Evolutionary conservation across 495 filamentous ascomycete species (phyloP).

Genomic region (Penicillium lagena): DNA sequence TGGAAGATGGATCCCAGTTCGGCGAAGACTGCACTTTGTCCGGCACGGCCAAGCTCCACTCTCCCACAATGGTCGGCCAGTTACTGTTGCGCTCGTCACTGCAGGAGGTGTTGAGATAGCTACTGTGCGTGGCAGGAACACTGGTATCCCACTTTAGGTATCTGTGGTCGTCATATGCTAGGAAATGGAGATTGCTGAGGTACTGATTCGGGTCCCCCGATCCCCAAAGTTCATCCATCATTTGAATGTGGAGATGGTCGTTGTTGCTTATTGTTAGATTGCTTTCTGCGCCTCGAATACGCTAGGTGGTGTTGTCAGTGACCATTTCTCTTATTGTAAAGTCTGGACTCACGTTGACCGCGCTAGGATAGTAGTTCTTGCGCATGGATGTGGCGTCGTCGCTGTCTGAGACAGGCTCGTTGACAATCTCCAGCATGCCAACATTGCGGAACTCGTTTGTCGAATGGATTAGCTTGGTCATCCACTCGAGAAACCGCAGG

Average conservation of each 20-base stretch:
- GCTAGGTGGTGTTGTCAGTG: slow-evolving; percentile 5
- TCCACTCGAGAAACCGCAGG: slow-evolving; percentile 52
- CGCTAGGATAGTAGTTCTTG: slow-evolving; percentile 40
- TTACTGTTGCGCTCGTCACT: slow-evolving; percentile 39
- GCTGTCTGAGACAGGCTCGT: slow-evolving; percentile 47
- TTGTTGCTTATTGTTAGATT: slow-evolving; percentile 24
- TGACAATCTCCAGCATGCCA: slow-evolving; percentile 54
- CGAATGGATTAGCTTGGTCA: slow-evolving; percentile 48
- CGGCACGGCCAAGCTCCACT: slow-evolving; percentile 48
- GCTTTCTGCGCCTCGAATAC: slow-evolving; percentile 42
- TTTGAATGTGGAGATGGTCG: slow-evolving; percentile 47
- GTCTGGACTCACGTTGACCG: slow-evolving; percentile 22
- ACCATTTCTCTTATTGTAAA: neutral
- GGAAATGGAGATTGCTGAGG: slow-evolving; percentile 31
- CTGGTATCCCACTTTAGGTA: slow-evolving; percentile 48
- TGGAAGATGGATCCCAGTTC: slow-evolving; percentile 38
- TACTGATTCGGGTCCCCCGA: slow-evolving; percentile 41
- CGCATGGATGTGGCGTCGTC: slow-evolving; percentile 25
- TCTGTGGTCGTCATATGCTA: slow-evolving; percentile 47
- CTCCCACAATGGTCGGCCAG: slow-evolving; percentile 47
- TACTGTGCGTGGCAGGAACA: slow-evolving; percentile 31
- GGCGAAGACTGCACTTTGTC: slow-evolving; percentile 34
- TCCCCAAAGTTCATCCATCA: slow-evolving; percentile 49
- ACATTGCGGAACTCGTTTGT: slow-evolving; percentile 47
- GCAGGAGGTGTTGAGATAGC: slow-evolving; percentile 46